Base-by-base conservation (phyloP, 768 basidiomycete species). In the Kwoniella dejecticola region DNA sequence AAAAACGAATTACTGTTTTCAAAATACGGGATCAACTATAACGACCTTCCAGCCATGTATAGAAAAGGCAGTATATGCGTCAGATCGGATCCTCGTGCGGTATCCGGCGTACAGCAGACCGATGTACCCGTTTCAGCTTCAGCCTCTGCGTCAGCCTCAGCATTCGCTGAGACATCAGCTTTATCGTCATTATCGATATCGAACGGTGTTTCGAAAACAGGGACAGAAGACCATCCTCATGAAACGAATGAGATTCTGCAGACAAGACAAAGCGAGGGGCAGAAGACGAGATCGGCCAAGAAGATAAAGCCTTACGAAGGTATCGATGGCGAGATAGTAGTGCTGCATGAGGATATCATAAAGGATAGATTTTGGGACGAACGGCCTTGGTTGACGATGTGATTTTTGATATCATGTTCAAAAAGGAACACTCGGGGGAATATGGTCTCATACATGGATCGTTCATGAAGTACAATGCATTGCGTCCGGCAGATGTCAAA, bases 1-100 rank as follows among this genome's bases (percentile, higher is more conserved):
- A 99, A 99, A 80, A 85, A 99, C 64, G 95, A 98, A 78, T 87
- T 97, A 3, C 82, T 99, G 1, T 94, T 88, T 80, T 82, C 84
- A 12, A 83, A 83, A 13, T 98, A 93, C 71, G 82, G 83, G 3
- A 86, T 95, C 69, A 98, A 98, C 77, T 99, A 98, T 75, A 95
- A 90, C 65, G 79, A 83, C 5, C 76, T 94, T 4, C 83, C 88
- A 8, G 81, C 83, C 0, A 83, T 87, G 60, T 95, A 84, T 71
- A 82, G 89, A 52, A 95, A 94, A 75, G 96, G 96, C 11, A 93
- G 89, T 67, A 83, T 91, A 2, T 75, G 97, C 11, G 83, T 91
- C 46, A 85, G 91, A 58, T 7, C 15, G 15, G 33, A 53, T 27
- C 38, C 62, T 13, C 4, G 8, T n/a, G 2, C 7, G 33, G 30